phyloP scores from a whole-genome alignment of 352 stramenopile species.

The Phytopythium aichiense region DNA sequence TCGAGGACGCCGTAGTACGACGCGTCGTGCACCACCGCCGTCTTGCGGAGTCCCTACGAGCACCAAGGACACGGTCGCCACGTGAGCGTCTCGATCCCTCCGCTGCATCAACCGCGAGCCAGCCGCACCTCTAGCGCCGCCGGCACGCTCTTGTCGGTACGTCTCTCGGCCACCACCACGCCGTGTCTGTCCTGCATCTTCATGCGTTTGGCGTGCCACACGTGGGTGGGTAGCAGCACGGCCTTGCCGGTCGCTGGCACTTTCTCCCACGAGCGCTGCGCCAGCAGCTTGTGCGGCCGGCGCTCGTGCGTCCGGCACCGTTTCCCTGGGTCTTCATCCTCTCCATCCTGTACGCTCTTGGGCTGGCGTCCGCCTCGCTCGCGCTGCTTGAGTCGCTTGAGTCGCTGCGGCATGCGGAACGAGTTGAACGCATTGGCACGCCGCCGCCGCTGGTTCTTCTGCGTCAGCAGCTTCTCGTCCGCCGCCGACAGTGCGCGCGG shows the following conservation, averaged over 20 bases:
- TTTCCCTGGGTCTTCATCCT: slow-evolving; percentile 5
- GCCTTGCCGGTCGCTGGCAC: neutral
- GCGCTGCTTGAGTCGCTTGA: slow-evolving; percentile 4
- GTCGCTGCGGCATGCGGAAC: slow-evolving; percentile 53
- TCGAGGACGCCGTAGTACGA: slow-evolving; percentile 71
- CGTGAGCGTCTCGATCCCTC: no score
- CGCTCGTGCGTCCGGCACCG: slow-evolving; percentile 64
- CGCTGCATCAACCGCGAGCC: neutral
- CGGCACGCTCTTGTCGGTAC: slow-evolving; percentile 62
- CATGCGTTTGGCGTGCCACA: slow-evolving; percentile 82
- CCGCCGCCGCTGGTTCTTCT: slow-evolving; percentile 63
- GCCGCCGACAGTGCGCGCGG: slow-evolving; percentile 10
- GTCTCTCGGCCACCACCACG: slow-evolving; percentile 35
- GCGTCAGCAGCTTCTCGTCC: slow-evolving; percentile 44
- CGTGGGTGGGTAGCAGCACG: slow-evolving; percentile 59
- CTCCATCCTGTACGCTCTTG: slow-evolving; percentile 4
- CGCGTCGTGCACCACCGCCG: slow-evolving; percentile 48
- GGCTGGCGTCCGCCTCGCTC: slow-evolving; percentile 1
- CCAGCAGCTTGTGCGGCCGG: slow-evolving; percentile 42
- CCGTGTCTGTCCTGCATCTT: slow-evolving; percentile 49
- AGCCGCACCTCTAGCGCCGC: slow-evolving; percentile 36
- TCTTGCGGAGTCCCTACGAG: slow-evolving; percentile 35
- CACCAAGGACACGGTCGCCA: no score
- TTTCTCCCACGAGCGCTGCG: slow-evolving; percentile 26
- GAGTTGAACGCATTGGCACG: slow-evolving; percentile 81